These are phyloP conservation scores for Mesotaenium endlicherianum DNA, from an alignment of 139 green algal genomes.

Conservation along the genomic window DNA sequence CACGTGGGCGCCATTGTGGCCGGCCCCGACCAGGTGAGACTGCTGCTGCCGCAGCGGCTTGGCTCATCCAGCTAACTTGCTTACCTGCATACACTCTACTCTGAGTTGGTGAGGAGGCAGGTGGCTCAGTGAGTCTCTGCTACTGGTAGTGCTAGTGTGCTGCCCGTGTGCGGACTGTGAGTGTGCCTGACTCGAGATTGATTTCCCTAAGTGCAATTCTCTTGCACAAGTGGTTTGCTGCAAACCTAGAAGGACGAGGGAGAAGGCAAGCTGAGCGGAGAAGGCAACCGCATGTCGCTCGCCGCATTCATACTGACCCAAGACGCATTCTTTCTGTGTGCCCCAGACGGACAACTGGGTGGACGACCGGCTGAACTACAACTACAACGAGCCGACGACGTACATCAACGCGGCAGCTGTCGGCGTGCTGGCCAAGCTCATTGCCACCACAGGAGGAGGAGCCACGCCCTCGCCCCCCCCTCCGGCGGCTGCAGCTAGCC, in stretches of 20 bases:
- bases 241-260: not conserved
- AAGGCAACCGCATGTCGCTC: not conserved
- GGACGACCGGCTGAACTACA: too few species aligned
- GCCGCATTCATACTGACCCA: too few species aligned
- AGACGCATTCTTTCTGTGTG: too few species aligned
- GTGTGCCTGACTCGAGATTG: not conserved
- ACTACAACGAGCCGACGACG: conserved; percentile 36
- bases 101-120: too few species aligned
- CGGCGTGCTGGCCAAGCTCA: conserved; percentile 15
- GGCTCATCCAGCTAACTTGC: too few species aligned
- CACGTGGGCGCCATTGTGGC: conserved; percentile 40
- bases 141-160: too few species aligned
- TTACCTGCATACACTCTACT: too few species aligned
- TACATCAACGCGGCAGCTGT: conserved; percentile 35
- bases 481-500: not conserved
- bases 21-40: conserved; percentile 29
- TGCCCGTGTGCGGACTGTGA: too few species aligned
- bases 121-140: too few species aligned
- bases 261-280: not conserved
- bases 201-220: not conserved
- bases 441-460: not conserved
- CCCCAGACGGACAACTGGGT: too few species aligned
- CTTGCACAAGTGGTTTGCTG: not conserved
- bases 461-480: conserved; percentile 17
- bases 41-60: not conserved